Conservation (phyloP, 2,329 filamentous ascomycete species). For the Phyllosticta citriasiana region DNA sequence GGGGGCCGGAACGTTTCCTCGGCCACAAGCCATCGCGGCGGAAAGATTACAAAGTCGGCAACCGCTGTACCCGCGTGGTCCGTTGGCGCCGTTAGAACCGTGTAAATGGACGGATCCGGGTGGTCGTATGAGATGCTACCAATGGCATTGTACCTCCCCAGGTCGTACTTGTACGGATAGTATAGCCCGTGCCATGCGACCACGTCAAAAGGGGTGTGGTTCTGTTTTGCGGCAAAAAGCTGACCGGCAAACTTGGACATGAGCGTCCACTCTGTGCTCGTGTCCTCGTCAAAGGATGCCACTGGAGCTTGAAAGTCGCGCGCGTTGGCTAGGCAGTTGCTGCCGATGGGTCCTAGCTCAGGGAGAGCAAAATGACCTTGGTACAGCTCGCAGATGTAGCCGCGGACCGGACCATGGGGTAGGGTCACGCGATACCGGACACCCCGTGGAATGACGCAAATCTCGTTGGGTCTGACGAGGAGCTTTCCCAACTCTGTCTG, state of each 20-base stretch:
- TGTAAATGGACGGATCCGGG: slow-evolving; percentile 56
- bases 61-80: slow-evolving; percentile 45
- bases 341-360: slow-evolving; percentile 56
- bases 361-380: slow-evolving; percentile 55
- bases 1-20: slow-evolving; percentile 62
- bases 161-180: slow-evolving; percentile 49
- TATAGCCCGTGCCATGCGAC: slow-evolving; percentile 65
- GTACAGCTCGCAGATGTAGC: slow-evolving; percentile 59
- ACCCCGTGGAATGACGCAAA: slow-evolving; percentile 57
- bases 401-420: slow-evolving; percentile 50
- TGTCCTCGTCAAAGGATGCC: slow-evolving; percentile 47
- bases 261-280: slow-evolving; percentile 46
- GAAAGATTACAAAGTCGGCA: slow-evolving; percentile 65
- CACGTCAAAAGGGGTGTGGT: slow-evolving; percentile 60
- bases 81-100: slow-evolving; percentile 55
- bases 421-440: slow-evolving; percentile 53
- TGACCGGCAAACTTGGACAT: slow-evolving; percentile 53
- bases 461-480: slow-evolving; percentile 57
- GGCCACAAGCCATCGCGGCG: slow-evolving; percentile 59
- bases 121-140: slow-evolving; percentile 53
- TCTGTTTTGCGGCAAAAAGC: slow-evolving; percentile 51
- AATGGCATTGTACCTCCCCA: slow-evolving; percentile 48
- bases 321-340: slow-evolving; percentile 54
- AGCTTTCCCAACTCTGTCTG: slow-evolving; percentile 58
- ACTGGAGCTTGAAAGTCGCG: slow-evolving; percentile 56